Percentiles rank a stretch among this genome's conserved stretches.
phyloP scores from a whole-genome alignment of 495 filamentous ascomycete species.

The Penicillium alfredii region DNA sequence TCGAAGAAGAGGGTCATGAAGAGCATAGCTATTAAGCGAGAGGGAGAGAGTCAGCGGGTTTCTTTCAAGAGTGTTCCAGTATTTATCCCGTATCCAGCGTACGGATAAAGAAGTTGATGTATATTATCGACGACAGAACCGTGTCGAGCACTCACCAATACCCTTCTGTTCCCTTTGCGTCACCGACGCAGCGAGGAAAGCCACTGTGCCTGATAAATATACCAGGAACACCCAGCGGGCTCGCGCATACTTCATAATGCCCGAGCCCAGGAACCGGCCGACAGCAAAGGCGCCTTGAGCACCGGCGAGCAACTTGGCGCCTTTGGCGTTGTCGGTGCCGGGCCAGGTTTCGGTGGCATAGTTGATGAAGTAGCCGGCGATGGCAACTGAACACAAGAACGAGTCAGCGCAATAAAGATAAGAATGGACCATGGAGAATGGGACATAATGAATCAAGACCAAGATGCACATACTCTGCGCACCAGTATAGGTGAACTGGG shows the following conservation, averaged over 20 bases:
- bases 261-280: constrained; percentile 47
- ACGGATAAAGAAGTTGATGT: no score
- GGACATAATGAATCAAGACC: neutral
- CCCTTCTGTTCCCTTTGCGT: constrained; percentile 38
- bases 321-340: constrained; percentile 33
- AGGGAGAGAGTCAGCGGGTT: no score
- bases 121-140: neutral
- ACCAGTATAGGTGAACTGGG: constrained; percentile 71
- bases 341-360: constrained; percentile 40
- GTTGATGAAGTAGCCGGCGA: constrained; percentile 63
- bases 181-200: constrained; percentile 32
- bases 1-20: constrained; percentile 57
- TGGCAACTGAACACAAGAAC: constrained; percentile 43
- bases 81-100: no score
- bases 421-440: no score
- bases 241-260: constrained; percentile 47
- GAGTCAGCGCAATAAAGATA: no score
- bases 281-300: constrained; percentile 53
- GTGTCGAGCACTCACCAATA: constrained; percentile 26
- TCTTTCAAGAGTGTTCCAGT: no score
- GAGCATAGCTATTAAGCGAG: constrained; percentile 46
- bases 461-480: constrained; percentile 46
- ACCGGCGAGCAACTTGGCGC: constrained; percentile 48
- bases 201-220: constrained; percentile 34
- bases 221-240: constrained; percentile 47